These are phyloP conservation scores for Colletotrichum magnum DNA, from an alignment of 2,329 filamentous ascomycete genomes.

Conservation along the genomic window DNA sequence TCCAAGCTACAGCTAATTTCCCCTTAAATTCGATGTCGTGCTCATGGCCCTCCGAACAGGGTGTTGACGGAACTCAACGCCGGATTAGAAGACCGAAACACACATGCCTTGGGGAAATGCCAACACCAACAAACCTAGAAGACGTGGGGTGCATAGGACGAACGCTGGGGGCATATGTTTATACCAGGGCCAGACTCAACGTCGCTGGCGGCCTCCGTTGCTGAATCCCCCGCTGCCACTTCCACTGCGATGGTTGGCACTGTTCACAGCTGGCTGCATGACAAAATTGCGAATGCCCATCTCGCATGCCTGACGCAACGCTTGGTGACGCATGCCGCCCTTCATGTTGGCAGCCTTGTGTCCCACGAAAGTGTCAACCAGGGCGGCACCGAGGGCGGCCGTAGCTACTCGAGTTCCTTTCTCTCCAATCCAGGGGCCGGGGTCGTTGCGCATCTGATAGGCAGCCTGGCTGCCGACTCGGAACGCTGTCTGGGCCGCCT, in stretches of 20 bases:
- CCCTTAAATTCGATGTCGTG: too few relatives aligned
- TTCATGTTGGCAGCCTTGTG: slow-evolving; percentile 48
- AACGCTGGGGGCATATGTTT: too few relatives aligned
- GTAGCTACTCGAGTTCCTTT: slow-evolving; percentile 65
- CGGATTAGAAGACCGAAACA: too few relatives aligned
- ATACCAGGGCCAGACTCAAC: too few relatives aligned
- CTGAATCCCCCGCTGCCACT: slow-evolving; percentile 8
- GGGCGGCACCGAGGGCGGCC: slow-evolving; percentile 63
- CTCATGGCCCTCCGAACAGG: too few relatives aligned
- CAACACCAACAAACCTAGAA: not conserved
- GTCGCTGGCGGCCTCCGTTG: slow-evolving; percentile 18
- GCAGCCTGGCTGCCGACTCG: slow-evolving; percentile 64
- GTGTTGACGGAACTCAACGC: too few relatives aligned
- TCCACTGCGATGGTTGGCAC: slow-evolving; percentile 12
- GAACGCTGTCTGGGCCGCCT: slow-evolving; percentile 61
- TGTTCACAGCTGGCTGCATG: slow-evolving; percentile 34
- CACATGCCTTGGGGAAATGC: not conserved
- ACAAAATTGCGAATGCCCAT: slow-evolving; percentile 38
- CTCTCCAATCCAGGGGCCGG: slow-evolving; percentile 61
- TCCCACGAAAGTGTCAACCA: slow-evolving; percentile 62
- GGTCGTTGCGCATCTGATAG: slow-evolving; percentile 60
- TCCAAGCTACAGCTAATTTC: too few relatives aligned
- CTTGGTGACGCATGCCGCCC: slow-evolving; percentile 42
- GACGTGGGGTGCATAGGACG: too few relatives aligned
- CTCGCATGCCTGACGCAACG: slow-evolving; percentile 40